These are phyloP conservation scores for Ceratocystis papillata DNA, from an alignment of 2,329 filamentous ascomycete genomes.

Conservation along the genomic window DNA sequence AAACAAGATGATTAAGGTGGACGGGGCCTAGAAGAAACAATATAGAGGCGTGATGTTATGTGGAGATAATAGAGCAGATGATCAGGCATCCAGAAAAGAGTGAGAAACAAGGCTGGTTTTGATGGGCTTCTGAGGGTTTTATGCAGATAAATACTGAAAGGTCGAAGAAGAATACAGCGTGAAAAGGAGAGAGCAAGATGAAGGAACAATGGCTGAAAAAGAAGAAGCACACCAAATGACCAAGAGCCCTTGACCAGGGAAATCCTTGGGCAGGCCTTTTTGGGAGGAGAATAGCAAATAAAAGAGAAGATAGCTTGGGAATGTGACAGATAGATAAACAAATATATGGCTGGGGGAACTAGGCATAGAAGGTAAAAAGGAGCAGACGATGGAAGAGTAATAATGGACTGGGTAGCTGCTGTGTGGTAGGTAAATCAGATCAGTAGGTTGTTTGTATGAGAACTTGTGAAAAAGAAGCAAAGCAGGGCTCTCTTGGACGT, in stretches of 20 bases:
- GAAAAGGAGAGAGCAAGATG: neutral
- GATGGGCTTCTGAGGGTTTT: neutral
- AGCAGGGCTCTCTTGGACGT: neutral
- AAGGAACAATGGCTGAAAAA: neutral
- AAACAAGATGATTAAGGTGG: neutral
- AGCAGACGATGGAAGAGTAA: neutral
- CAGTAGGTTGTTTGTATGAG: neutral
- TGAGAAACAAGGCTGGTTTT: neutral
- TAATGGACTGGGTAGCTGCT: too few relatives aligned
- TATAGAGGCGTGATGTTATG: neutral
- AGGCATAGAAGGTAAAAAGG: neutral
- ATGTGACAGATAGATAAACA: neutral
- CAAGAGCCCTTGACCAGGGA: neutral
- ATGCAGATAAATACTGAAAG: neutral
- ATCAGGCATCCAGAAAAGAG: slow-evolving; percentile 4
- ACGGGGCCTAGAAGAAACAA: too few relatives aligned
- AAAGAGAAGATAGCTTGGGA: neutral
- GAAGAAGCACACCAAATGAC: neutral
- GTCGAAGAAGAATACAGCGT: neutral
- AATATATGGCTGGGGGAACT: slow-evolving; percentile 1
- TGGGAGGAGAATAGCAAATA: neutral
- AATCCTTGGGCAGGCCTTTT: neutral
- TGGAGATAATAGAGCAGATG: neutral
- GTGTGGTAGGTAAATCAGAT: too few relatives aligned
- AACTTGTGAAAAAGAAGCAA: neutral